phyloP scores from a whole-genome alignment of 768 basidiomycete genomes.

The Phlegmacium glaucopus region DNA sequence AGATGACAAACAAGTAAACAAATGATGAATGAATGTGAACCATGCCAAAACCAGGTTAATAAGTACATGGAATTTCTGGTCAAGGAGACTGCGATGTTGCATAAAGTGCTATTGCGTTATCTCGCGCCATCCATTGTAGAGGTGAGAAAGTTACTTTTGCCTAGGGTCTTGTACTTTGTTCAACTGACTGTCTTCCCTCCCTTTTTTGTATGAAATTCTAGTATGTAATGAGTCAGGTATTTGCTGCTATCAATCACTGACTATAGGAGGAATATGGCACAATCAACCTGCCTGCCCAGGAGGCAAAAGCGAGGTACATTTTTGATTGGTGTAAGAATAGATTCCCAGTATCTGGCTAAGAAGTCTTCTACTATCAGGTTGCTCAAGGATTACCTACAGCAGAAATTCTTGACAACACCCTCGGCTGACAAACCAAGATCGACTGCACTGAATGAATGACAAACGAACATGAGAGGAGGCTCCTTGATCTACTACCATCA shows the following conservation, averaged over 20 bases:
- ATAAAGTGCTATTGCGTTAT: constrained; percentile 94
- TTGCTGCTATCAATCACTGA: constrained; percentile 88
- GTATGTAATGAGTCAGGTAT: constrained; percentile 94
- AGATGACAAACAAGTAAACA: no score
- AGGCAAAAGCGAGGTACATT: constrained; percentile 81
- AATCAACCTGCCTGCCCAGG: constrained; percentile 78
- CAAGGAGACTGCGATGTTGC: constrained; percentile 92
- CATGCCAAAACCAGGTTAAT: constrained; percentile 59
- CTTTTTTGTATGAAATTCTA: constrained; percentile 27
- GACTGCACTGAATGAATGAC: no score
- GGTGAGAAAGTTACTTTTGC: constrained; percentile 45
- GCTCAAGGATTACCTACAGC: constrained; percentile 75
- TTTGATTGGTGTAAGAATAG: neutral
- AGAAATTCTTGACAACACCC: constrained; percentile 52
- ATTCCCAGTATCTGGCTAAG: no score
- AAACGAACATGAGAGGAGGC: no score
- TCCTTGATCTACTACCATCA: no score
- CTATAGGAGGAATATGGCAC: constrained; percentile 82
- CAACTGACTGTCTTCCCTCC: constrained; percentile 12
- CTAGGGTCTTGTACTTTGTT: neutral
- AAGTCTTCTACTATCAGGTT: constrained; percentile 46
- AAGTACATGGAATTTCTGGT: constrained; percentile 92
- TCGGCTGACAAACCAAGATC: constrained; percentile 23
- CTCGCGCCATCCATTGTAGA: constrained; percentile 76
- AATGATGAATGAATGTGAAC: no score